A percentile compares a stretch with the other conserved stretches of the same genome.
Conservation (phyloP, 495 filamentous ascomycete species). For the Hamigera avellanea region DNA sequence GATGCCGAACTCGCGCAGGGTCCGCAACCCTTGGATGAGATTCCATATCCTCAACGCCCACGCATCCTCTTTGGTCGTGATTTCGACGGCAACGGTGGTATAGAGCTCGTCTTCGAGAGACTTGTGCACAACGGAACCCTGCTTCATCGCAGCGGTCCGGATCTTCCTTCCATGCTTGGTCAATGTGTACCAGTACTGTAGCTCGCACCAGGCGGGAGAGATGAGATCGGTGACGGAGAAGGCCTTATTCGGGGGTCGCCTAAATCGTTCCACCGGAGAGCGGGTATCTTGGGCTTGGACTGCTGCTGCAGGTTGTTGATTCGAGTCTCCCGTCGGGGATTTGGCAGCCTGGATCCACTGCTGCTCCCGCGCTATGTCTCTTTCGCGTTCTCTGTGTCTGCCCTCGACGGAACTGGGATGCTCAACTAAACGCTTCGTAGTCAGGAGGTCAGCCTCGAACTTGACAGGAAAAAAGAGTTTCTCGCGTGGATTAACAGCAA, state of each 20-base stretch:
- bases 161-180: conserved; percentile 63
- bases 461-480: neutral
- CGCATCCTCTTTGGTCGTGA: conserved; percentile 66
- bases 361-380: conserved; percentile 14
- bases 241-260: conserved; percentile 60
- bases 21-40: conserved; percentile 71
- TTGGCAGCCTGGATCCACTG: conserved; percentile 13
- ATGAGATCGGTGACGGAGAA: conserved; percentile 88
- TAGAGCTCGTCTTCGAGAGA: conserved; percentile 77
- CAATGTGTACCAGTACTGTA: conserved; percentile 84
- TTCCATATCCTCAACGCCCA: conserved; percentile 88
- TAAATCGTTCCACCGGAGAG: conserved; percentile 65
- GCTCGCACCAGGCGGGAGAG: conserved; percentile 86
- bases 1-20: conserved; percentile 63
- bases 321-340: neutral
- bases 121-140: conserved; percentile 67
- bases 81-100: conserved; percentile 56
- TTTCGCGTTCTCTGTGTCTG: conserved; percentile 27
- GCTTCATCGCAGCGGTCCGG: conserved; percentile 70
- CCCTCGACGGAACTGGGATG: conserved; percentile 34
- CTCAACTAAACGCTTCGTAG: conserved; percentile 56
- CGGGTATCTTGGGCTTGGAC: conserved; percentile 23
- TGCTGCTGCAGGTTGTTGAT: neutral
- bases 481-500: neutral
- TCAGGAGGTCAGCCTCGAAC: conserved; percentile 38